Conservation (phyloP, 352 stramenopile genomes). For the Globisporangium radiosum region DNA sequence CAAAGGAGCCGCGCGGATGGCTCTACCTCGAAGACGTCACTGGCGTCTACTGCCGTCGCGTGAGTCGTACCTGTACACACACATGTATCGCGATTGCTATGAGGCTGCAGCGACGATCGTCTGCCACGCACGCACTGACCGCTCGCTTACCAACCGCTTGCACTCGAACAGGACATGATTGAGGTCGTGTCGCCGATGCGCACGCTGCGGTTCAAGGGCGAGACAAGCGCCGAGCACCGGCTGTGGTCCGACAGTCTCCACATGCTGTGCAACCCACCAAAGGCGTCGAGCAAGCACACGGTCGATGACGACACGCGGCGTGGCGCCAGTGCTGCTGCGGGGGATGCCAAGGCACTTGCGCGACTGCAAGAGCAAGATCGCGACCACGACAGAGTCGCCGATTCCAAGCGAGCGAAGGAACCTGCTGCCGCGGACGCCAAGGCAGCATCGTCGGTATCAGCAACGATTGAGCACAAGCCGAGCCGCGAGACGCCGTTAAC, state of each 20-base stretch:
- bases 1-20: conserved; percentile 73
- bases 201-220: conserved; percentile 73
- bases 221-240: conserved; percentile 68
- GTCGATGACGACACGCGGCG: conserved; percentile 11
- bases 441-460: not conserved
- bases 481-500: not conserved
- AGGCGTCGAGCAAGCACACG: conserved; percentile 8
- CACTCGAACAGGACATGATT: conserved; percentile 55
- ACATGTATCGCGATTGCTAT: no score
- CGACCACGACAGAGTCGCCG: conserved; percentile 25
- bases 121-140: not conserved
- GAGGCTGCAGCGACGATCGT: no score
- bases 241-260: conserved; percentile 80
- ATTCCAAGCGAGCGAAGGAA: conserved; percentile 17
- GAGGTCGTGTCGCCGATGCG: conserved; percentile 69
- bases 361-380: conserved; percentile 11
- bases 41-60: conserved; percentile 60
- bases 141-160: not conserved
- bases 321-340: conserved; percentile 1
- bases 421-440: not conserved
- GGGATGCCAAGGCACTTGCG: conserved; percentile 8
- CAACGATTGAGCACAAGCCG: conserved; percentile 10
- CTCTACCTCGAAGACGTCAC: conserved; percentile 76
- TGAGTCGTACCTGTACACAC: conserved; percentile 14
- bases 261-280: conserved; percentile 51